Evolutionary conservation across 192 early-diverging fungal genomes (phyloP).

Genomic region (Kickxella alabastrina): DNA sequence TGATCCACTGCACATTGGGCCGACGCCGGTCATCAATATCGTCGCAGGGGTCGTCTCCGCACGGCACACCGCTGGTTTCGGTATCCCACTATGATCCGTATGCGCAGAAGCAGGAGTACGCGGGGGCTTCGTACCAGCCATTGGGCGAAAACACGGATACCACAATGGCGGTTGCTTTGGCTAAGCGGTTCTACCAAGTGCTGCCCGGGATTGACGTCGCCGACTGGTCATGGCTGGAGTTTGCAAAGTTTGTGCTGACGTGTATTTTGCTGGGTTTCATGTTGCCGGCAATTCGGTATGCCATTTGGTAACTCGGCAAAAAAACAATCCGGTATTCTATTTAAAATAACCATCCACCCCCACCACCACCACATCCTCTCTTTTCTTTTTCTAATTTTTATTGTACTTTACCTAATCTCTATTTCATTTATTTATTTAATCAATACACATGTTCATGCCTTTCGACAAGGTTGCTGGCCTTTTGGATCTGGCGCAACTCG

Average conservation of each 20-base stretch:
- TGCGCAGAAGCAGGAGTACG: constrained; percentile 4
- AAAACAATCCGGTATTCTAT: too few relatives aligned
- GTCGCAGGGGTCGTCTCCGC: constrained; percentile 27
- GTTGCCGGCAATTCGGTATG: constrained; percentile 31
- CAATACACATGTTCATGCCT: neutral
- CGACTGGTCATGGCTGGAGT: constrained; percentile 49
- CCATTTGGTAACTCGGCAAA: constrained; percentile 1
- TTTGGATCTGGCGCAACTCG: constrained; percentile 1
- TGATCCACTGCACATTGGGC: constrained; percentile 39
- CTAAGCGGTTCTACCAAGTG: constrained; percentile 31
- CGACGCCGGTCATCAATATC: constrained; percentile 31
- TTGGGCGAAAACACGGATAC: constrained; percentile 6
- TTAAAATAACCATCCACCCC: neutral
- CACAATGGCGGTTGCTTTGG: constrained; percentile 21
- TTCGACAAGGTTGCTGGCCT: neutral
- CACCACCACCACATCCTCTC: neutral
- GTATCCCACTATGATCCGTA: constrained; percentile 34
- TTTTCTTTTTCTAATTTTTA: constrained; percentile 2
- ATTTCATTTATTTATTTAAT: neutral
- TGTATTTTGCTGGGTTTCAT: constrained; percentile 39
- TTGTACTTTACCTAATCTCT: neutral
- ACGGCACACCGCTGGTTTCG: constrained; percentile 21
- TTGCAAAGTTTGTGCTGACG: constrained; percentile 37
- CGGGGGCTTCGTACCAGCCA: constrained; percentile 3
- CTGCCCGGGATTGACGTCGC: constrained; percentile 41